phyloP scores from a whole-genome alignment of 352 stramenopile genomes.

The Globisporangium camurandrum region DNA sequence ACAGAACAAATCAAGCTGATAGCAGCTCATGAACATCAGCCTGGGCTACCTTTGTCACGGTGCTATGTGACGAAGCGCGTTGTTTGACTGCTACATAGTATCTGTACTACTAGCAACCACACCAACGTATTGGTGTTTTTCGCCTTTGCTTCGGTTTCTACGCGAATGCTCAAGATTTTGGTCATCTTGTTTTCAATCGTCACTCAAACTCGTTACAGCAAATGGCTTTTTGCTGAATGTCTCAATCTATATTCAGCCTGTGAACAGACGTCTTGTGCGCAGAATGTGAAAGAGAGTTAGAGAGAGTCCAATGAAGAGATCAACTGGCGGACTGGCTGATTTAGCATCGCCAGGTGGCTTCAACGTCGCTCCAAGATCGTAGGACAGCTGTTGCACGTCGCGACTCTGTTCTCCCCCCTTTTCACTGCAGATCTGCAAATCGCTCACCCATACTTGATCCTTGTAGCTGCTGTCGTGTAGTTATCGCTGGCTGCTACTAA shows the following conservation, averaged over 20 bases:
- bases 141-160: too few species aligned
- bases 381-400: not conserved
- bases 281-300: not conserved
- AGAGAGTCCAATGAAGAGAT: not conserved
- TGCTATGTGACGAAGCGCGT: too few species aligned
- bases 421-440: slow-evolving; percentile 1
- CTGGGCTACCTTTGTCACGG: not conserved
- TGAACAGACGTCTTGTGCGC: too few species aligned
- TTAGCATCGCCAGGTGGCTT: not conserved
- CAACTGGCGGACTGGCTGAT: not conserved
- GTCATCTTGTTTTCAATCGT: too few species aligned
- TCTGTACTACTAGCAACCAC: too few species aligned
- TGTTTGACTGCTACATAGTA: too few species aligned
- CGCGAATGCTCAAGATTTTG: too few species aligned
- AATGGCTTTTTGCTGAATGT: too few species aligned
- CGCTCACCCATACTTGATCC: not conserved
- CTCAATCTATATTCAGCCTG: too few species aligned
- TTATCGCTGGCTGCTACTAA: not conserved
- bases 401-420: not conserved
- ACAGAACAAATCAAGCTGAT: not conserved
- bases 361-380: slow-evolving; percentile 1
- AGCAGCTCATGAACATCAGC: too few species aligned
- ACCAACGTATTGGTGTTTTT: too few species aligned
- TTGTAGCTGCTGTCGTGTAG: not conserved
- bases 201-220: not conserved